Evolutionary conservation across 2,329 filamentous ascomycete genomes (phyloP).

Genomic region (Aphanoascus verrucosus): DNA sequence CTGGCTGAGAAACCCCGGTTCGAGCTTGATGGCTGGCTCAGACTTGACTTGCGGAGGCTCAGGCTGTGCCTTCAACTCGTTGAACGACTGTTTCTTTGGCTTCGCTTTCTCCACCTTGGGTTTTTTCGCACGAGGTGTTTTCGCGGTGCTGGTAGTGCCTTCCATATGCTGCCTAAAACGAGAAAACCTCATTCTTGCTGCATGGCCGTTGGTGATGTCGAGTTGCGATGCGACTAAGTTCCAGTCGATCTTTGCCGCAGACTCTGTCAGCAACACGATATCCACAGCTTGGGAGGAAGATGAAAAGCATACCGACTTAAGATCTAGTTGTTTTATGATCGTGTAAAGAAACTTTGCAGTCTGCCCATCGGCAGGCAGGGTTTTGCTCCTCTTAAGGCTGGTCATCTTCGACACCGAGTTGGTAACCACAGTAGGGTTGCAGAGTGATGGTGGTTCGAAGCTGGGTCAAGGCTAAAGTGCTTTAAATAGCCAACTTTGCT

Average conservation of each 20-base stretch:
- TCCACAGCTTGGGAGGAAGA: background rate
- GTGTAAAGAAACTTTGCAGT: conserved; percentile 45
- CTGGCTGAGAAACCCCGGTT: background rate
- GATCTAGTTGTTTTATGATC: conserved; percentile 46
- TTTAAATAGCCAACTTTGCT: background rate
- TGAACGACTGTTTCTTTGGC: conserved; percentile 14
- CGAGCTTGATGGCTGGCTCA: conserved; percentile 10
- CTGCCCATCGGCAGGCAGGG: conserved; percentile 40
- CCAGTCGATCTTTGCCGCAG: conserved; percentile 41
- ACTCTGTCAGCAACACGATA: background rate
- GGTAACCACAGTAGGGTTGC: background rate
- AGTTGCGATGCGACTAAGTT: conserved; percentile 40
- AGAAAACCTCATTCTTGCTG: conserved; percentile 47
- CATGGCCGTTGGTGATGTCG: conserved; percentile 47
- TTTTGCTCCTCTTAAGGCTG: conserved; percentile 32
- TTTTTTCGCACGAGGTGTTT: conserved; percentile 22
- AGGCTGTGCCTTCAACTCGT: conserved; percentile 1
- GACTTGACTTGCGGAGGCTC: conserved; percentile 8
- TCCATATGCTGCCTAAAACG: conserved; percentile 47
- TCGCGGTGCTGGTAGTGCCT: conserved; percentile 25
- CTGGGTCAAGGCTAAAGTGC: too few species aligned
- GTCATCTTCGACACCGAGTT: conserved; percentile 19
- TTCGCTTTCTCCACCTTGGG: conserved; percentile 16
- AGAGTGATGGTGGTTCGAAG: background rate
- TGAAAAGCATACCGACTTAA: conserved; percentile 37